Evolutionary conservation across 495 filamentous ascomycete species (phyloP), one percentile per base, ranked within the genome.

Genomic region (Penicillium robsamsonii): DNA sequence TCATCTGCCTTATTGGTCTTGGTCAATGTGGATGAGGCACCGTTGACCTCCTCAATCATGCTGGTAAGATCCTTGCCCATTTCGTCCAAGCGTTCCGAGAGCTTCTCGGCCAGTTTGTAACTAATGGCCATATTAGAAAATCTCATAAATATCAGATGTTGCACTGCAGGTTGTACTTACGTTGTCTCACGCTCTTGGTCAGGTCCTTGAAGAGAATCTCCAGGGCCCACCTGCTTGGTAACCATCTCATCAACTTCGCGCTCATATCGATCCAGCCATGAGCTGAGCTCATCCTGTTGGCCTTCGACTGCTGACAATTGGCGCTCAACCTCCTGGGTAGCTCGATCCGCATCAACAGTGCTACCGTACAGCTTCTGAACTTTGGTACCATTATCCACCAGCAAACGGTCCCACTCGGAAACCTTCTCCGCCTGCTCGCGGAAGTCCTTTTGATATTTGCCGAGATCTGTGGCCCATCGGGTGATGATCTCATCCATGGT

Each of bases 401-500:
- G 78, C 75, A 92, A 77, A 7, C 86, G 85, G 70, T 99, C 95
- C 95, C 95, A 99, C 45, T 83, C 77, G 22, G 91, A 86, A 15
- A 97, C 89, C 62, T 92, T 88, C 54, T 84, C 73, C 0, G 95
- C 95, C 67, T 97, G 91, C 4, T 85, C 79, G 53, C 91, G 89
- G 77, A 97, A 99, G 44, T 96, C 90, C 66, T 93, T 91, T 67
- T 97, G 92, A 67, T 97, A 96, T 65, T 95, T 94, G 55, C 90
- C 86, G 27, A 97, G 82, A 66, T 97, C 94, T 0, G 90, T 87
- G 0, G 94, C 94, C 95, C 95, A 99, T 17, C 90, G 84, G n/a
- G 89, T 96, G 64, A 99, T 91, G 61, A 99, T 97, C 69, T 99
- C 95, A 65, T 97, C 94, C 93, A 99, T 97, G 1, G 93, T 95